Evolutionary conservation across 257 asterid genomes (phyloP).

Genomic region (Petunia axillaris): DNA sequence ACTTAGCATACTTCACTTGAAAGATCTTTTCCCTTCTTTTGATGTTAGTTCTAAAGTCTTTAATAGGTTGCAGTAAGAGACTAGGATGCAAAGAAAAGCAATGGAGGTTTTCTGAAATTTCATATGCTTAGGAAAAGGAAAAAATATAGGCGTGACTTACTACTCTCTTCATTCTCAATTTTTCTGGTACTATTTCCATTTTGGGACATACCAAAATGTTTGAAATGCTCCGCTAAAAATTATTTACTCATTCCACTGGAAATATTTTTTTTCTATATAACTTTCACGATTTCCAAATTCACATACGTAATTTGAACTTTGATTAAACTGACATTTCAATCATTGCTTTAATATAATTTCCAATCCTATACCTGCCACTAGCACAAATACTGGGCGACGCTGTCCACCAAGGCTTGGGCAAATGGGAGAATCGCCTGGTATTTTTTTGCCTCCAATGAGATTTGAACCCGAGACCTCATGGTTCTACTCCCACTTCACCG

Average conservation of each 20-base stretch:
- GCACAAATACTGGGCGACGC: too few species aligned
- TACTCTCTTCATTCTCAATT: background rate
- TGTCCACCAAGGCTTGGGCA: too few species aligned
- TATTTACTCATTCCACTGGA: background rate
- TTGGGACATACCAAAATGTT: background rate
- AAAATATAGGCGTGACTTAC: background rate
- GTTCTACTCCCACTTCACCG: too few species aligned
- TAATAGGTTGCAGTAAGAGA: background rate
- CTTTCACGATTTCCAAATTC: background rate
- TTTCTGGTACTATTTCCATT: background rate
- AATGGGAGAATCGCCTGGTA: too few species aligned
- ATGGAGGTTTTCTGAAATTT: slow-evolving; percentile 1
- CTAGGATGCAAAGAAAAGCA: slow-evolving; percentile 15
- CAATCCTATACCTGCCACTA: too few species aligned
- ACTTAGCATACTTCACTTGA: slow-evolving; percentile 6
- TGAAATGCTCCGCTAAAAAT: background rate
- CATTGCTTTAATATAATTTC: background rate
- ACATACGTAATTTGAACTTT: background rate
- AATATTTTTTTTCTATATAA: background rate
- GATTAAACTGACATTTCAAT: background rate
- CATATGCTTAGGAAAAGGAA: background rate
- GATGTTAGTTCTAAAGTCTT: slow-evolving; percentile 11
- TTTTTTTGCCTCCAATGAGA: too few species aligned
- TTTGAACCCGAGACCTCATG: too few species aligned
- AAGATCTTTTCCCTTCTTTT: slow-evolving; percentile 8